Percentiles rank a stretch among this genome's conserved stretches.
Evolutionary conservation across 805 yeast genomes (phyloP).

Genomic region (Yarrowia alimentaria): DNA sequence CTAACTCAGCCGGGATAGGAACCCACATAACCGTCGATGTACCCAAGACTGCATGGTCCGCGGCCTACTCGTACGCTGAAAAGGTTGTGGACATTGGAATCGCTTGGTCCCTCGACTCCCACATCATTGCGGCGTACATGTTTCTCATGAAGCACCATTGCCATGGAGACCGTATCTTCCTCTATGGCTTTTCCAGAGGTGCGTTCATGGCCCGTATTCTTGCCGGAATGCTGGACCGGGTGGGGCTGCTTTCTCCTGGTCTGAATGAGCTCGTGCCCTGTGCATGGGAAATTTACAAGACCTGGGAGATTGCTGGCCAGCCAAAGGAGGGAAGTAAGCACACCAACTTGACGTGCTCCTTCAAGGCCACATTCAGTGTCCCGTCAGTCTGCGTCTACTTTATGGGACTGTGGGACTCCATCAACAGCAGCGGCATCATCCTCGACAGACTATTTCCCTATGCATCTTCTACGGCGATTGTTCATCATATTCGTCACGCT

Average conservation of each 20-base stretch:
- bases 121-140: conserved; percentile 56
- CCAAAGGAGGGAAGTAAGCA: not conserved
- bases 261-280: conserved; percentile 53
- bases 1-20: conserved; percentile 20
- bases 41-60: conserved; percentile 3
- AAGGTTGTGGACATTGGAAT: conserved; percentile 46
- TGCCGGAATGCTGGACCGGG: conserved; percentile 62
- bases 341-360: conserved; percentile 38
- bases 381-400: conserved; percentile 48
- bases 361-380: conserved; percentile 54
- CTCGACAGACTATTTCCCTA: conserved; percentile 60
- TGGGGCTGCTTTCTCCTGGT: conserved; percentile 56
- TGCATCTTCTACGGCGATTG: conserved; percentile 51
- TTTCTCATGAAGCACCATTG: conserved; percentile 51
- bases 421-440: conserved; percentile 61
- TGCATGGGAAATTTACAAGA: conserved; percentile 61
- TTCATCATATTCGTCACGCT: conserved; percentile 64
- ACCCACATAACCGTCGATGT: conserved; percentile 20
- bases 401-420: conserved; percentile 67
- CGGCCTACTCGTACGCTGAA: conserved; percentile 14
- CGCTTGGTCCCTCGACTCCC: conserved; percentile 54
- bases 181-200: conserved; percentile 65
- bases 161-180: conserved; percentile 51
- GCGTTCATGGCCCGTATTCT: conserved; percentile 63
- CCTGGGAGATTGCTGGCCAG: conserved; percentile 47